These are phyloP conservation scores for Kwoniella bestiolae DNA, from an alignment of 768 basidiomycete genomes.

Conservation along the genomic window DNA sequence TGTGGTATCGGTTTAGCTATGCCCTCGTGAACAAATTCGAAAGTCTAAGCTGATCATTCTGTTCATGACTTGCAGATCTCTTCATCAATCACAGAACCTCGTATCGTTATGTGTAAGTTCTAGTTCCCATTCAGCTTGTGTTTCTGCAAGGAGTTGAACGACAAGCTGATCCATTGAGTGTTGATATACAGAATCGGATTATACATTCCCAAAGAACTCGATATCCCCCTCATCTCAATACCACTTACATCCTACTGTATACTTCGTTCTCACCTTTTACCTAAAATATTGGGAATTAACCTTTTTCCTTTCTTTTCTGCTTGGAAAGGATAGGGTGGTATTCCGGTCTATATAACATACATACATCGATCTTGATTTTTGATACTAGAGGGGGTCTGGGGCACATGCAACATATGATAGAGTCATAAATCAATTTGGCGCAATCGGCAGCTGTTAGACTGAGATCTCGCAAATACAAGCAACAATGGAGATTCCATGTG, in stretches of 20 bases:
- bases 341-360: background rate
- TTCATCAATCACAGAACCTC: constrained; percentile 56
- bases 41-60: background rate
- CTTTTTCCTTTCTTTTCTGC: background rate
- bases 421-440: background rate
- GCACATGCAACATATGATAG: background rate
- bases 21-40: background rate
- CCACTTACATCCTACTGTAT: background rate
- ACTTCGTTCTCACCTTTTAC: background rate
- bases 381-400: background rate
- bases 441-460: no score
- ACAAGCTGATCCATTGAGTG: background rate
- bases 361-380: background rate
- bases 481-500: no score
- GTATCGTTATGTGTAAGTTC: constrained; percentile 57
- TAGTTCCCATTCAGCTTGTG: background rate
- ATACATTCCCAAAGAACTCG: background rate
- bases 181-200: background rate
- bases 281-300: background rate
- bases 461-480: no score
- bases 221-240: background rate
- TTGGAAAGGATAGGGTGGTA: background rate
- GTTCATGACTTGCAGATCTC: constrained; percentile 45
- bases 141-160: background rate
- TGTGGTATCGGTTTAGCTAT: background rate